A percentile compares a stretch with the other conserved stretches of the same genome.
phyloP scores from a whole-genome alignment of 2,329 filamentous ascomycete genomes.

The Alternaria brassicae region DNA sequence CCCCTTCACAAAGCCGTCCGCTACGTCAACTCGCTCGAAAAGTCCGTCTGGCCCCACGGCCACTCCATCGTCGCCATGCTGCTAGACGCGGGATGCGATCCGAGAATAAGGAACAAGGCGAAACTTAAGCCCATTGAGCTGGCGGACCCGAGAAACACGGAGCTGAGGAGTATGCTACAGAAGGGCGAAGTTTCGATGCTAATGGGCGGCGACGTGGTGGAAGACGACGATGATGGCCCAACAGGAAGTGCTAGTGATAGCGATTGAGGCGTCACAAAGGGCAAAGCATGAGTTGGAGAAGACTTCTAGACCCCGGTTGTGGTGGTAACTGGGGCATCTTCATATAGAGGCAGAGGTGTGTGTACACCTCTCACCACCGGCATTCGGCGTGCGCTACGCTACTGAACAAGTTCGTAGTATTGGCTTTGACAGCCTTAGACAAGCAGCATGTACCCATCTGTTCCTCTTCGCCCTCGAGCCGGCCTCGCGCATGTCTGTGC shows the following conservation, averaged over 20 bases:
- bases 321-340: slow-evolving; percentile 9
- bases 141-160: slow-evolving; percentile 72
- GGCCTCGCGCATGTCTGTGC: slow-evolving; percentile 7
- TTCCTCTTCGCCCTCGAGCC: slow-evolving; percentile 1
- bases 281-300: neutral
- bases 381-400: slow-evolving; percentile 4
- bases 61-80: slow-evolving; percentile 76
- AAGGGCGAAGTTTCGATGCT: slow-evolving; percentile 72
- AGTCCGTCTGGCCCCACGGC: slow-evolving; percentile 70
- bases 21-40: slow-evolving; percentile 73
- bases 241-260: slow-evolving; percentile 59
- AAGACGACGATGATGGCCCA: slow-evolving; percentile 57
- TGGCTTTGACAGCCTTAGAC: slow-evolving; percentile 7
- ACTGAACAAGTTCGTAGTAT: slow-evolving; percentile 10
- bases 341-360: slow-evolving; percentile 8
- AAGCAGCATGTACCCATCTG: slow-evolving; percentile 12
- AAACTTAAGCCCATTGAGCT: slow-evolving; percentile 75
- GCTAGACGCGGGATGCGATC: slow-evolving; percentile 77
- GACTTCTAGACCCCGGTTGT: neutral
- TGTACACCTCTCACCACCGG: slow-evolving; percentile 6
- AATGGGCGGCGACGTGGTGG: slow-evolving; percentile 57
- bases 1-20: slow-evolving; percentile 80
- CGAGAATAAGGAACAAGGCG: slow-evolving; percentile 72
- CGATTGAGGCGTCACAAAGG: slow-evolving; percentile 34
- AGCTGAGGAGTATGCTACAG: slow-evolving; percentile 68